A percentile compares a stretch with the other conserved stretches of the same genome.
Evolutionary conservation across 176 grass and related monocot species (phyloP).

Genomic region (Areca catechu): DNA sequence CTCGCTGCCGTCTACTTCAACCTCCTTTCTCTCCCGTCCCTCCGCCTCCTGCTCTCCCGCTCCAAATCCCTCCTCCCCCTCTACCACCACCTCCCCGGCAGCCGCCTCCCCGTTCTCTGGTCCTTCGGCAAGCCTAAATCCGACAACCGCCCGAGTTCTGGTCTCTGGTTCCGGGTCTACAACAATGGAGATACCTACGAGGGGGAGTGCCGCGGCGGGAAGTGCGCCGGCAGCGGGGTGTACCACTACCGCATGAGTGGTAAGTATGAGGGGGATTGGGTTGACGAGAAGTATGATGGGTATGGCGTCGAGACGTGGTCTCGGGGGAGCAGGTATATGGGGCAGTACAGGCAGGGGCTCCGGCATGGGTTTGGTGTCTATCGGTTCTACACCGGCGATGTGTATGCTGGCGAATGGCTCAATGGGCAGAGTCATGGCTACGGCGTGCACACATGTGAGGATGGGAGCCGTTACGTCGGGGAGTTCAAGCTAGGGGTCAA

Average conservation of each 20-base stretch:
- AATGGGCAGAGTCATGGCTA: conserved; percentile 6
- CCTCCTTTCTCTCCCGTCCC: background rate
- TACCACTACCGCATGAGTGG: conserved; percentile 5
- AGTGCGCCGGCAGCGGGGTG: conserved; percentile 10
- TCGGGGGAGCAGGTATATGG: conserved; percentile 7
- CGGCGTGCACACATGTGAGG: conserved; percentile 8
- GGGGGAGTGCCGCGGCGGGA: conserved; percentile 8
- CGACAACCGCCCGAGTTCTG: background rate
- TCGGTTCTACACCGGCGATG: conserved; percentile 10
- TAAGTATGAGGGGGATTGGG: conserved; percentile 16
- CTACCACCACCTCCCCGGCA: background rate
- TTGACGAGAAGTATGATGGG: conserved; percentile 10
- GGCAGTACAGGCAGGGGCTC: conserved; percentile 8
- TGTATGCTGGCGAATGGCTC: conserved; percentile 4
- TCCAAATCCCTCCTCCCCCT: background rate
- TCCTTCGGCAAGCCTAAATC: conserved; percentile 1
- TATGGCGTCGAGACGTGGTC: conserved; percentile 10
- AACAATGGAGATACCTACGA: conserved; percentile 10
- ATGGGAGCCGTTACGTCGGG: conserved; percentile 11
- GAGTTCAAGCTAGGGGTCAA: conserved; percentile 16
- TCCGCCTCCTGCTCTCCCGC: background rate
- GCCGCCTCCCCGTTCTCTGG: background rate
- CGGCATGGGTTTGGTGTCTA: conserved; percentile 11
- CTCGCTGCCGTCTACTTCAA: background rate
- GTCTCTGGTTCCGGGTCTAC: background rate